Conservation (phyloP, 2,329 filamentous ascomycete species). For the Parastagonospora avenae region DNA sequence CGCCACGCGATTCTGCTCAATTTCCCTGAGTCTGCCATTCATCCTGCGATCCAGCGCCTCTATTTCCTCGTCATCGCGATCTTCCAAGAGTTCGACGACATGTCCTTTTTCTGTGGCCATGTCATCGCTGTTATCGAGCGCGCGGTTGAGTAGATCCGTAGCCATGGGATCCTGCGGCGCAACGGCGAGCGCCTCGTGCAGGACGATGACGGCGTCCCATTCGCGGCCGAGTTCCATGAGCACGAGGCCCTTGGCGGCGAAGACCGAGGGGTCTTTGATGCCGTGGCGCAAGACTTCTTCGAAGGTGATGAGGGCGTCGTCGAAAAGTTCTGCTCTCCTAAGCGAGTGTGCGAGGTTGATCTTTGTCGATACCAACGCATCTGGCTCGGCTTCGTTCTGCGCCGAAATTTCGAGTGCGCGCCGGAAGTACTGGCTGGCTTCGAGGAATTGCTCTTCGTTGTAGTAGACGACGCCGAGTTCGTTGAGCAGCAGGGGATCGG, state of each 20-base stretch:
- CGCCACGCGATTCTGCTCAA: conserved; percentile 58
- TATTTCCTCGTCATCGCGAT: conserved; percentile 41
- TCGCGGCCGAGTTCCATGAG: conserved; percentile 76
- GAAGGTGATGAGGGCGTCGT: conserved; percentile 78
- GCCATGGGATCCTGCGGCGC: conserved; percentile 80
- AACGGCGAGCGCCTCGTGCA: conserved; percentile 85
- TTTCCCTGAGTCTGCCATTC: conserved; percentile 56
- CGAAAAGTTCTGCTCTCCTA: conserved; percentile 70
- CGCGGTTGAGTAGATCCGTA: conserved; percentile 76
- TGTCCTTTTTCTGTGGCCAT: background rate
- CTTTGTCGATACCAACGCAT: conserved; percentile 81
- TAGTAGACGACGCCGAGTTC: conserved; percentile 97
- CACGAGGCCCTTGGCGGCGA: conserved; percentile 82
- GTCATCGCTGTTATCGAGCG: conserved; percentile 54
- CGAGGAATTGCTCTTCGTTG: conserved; percentile 78
- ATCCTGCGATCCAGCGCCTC: conserved; percentile 62
- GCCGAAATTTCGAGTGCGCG: conserved; percentile 77
- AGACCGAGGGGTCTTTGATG: conserved; percentile 77
- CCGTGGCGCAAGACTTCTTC: conserved; percentile 85
- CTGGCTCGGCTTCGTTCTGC: conserved; percentile 80
- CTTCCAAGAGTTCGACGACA: conserved; percentile 4
- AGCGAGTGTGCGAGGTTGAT: conserved; percentile 91
- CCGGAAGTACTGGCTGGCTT: conserved; percentile 77
- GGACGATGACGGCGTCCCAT: conserved; percentile 77
- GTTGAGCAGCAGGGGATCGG: conserved; percentile 88